Base-by-base conservation (phyloP, 1,284 basidiomycete genomes). In the Tilletia setariae region DNA sequence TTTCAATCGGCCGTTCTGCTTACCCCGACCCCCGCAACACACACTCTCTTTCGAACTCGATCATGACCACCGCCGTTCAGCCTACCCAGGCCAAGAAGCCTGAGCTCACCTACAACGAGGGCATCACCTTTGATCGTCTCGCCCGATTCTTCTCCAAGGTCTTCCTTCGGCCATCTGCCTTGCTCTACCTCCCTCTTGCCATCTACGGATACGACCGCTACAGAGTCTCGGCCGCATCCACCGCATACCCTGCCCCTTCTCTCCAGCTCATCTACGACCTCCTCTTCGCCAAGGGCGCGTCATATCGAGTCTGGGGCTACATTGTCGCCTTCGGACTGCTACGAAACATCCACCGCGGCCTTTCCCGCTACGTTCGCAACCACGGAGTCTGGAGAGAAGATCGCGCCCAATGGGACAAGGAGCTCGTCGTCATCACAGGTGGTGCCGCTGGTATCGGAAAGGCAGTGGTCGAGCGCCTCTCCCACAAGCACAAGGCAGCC, bases 361-460 rank as follows among this genome's bases (percentile, higher is more conserved):
- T 78, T n/a, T 77, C 75, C 66, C 74, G 77, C 7, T 74, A 73
- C 63, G 66, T 68, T 15, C 69, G 72, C 40, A 82, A 82, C 73
- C 74, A 78, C 67, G 73, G 71, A 21, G 68, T 71, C 46, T 76
- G 70, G 65, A 49, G 49, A 30, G 68, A 71, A 11, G 79, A 81
- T 63, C 72, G 70, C 25, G 74, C 76, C 40, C 61, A 78, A 65
- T 82, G 78, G 72, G 65, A 56, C 7, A 71, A 76, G 53, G 80
- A 82, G 53, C 73, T 82, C 4, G 49, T 82, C 51, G 79, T 80
- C 51, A 75, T 82, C 67, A 81, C 80, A 16, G 80, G 80, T 42
- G 80, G 79, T 7, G 71, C 79, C 0, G 70, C 76, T n/a, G 80
- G 80, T 35, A 82, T 82, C 56, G 80, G 80, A 64, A 79, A 76